Evolutionary conservation across 257 asterid genomes (phyloP), one percentile per base, ranked within the genome.

Genomic region (Penstemon davidsonii): DNA sequence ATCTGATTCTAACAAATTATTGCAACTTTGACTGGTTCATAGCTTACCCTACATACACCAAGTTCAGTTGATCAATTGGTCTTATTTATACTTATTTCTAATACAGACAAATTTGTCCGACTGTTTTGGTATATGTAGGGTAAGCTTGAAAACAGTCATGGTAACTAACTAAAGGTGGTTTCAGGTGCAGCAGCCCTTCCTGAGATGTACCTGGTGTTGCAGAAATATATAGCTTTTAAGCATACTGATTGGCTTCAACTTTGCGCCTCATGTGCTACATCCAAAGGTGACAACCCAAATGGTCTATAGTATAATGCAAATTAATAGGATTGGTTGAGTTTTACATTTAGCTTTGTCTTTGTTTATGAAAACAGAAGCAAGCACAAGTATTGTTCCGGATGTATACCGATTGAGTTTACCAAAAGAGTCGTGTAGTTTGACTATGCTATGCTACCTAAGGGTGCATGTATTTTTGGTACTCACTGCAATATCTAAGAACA

Each of bases 121-220:
- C 33, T 0, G 33, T 25, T 25, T 25, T 25, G 2, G 33, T 25
- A 25, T 25, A 25, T 25, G 33, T 25, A 25, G 33, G 33, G 33
- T 25, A 25, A 25, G 33, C 2, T 25, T 25, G 33, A 25, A 25
- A 25, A 25, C 33, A 25, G 33, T 25, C 33, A 25, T 25, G 33
- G 33, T 25, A 25, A 72, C 74, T 78, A 37, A 81, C 67, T 68
- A 12, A 65, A 71, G 39, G 59, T 80, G 70, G 67, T 72, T 63
- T 64, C 62, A 66, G 70, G 62, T 66, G 79, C 78, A 73, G 79
- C 66, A 39, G 50, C 40, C 50, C n/a, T n/a, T n/a, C n/a, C 46
- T 49, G 7, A 52, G 77, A 73, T 15, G 38, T 60, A 57, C 69
- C 68, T 74, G 55, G 37, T 68, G 38, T 54, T 66, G 79, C 78